Base-by-base conservation (phyloP, 371 early-diverging fungal species). In the Lichtheimia ornata region DNA sequence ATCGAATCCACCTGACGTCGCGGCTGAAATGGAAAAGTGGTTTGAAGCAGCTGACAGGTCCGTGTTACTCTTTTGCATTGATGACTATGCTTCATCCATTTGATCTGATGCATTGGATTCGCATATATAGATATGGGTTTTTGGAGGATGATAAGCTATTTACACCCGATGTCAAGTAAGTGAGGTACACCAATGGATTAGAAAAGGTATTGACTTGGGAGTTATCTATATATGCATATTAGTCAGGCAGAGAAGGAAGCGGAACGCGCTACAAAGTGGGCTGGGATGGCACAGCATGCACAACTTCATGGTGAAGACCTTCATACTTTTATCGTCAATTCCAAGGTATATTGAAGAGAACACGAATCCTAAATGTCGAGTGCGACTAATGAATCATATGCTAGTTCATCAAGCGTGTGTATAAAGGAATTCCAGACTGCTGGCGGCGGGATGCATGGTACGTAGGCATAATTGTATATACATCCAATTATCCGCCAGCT, bases 391-490 rank as follows among this genome's bases (percentile, higher is more conserved):
- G 44, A 22, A 30, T 62, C 35, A 20, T 55, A 56, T 43, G 18
- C 18, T 41, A 87, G 77, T 83, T 88, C 56, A 59, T 66, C 15
- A 69, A 66, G 24, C 71, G 88, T 40, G 73, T 88, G 1, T 82
- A 74, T 69, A 88, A 88, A 69, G 86, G 88, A 14, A 82, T 88
- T 47, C 88, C 88, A 15, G 85, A 88, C 61, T 76, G 84, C 43
- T 88, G 88, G 88, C 69, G 86, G 56, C 67, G 83, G 41, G 82
- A 84, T 28, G 85, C 81, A 59, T 88, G 88, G 85, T 84, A 63
- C 64, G 44, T 30, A 30, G 7, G 30, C 22, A 22, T 22, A n/a
- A n/a, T n/a, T n/a, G n/a, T n/a, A 7, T 30, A 30, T 35, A 35
- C 35, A 35, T 35, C 35, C 35, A 35, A 35, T 35, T 6, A 35